Conservation (phyloP, 768 basidiomycete species). For the Xerocomus potaroensis region DNA sequence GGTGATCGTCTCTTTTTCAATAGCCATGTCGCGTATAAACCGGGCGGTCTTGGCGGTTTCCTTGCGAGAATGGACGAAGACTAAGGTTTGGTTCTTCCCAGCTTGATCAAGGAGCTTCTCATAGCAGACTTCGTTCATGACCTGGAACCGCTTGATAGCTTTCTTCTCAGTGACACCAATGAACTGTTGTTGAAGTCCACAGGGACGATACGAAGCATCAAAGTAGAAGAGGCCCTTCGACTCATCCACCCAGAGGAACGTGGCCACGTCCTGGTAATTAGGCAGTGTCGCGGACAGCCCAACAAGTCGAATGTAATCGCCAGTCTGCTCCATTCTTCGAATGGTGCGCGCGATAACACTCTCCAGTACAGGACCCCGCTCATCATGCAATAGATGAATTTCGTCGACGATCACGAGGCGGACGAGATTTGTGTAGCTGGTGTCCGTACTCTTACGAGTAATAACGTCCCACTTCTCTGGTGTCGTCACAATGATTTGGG, state of each 20-base stretch:
- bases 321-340: constrained; percentile 90
- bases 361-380: constrained; percentile 95
- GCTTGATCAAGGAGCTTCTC: constrained; percentile 96
- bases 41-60: constrained; percentile 97
- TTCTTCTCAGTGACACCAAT: constrained; percentile 99
- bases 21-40: constrained; percentile 90
- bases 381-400: constrained; percentile 95
- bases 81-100: constrained; percentile 86
- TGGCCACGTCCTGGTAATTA: constrained; percentile 96
- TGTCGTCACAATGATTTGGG: constrained; percentile 97
- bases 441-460: constrained; percentile 95
- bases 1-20: constrained; percentile 95
- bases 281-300: constrained; percentile 97
- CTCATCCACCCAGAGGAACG: constrained; percentile 92
- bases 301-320: constrained; percentile 88
- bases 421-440: constrained; percentile 94
- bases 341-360: constrained; percentile 87
- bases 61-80: constrained; percentile 98
- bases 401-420: constrained; percentile 97
- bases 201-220: constrained; percentile 90
- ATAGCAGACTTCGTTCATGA: constrained; percentile 99
- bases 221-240: constrained; percentile 95
- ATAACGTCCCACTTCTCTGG: constrained; percentile 99
- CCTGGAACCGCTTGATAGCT: constrained; percentile 96
- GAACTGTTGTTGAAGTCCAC: constrained; percentile 94